Evolutionary conservation across 1,139 yeast species (phyloP), one percentile per base, ranked within the genome.

Genomic region (Geotrichum carabidarum): DNA sequence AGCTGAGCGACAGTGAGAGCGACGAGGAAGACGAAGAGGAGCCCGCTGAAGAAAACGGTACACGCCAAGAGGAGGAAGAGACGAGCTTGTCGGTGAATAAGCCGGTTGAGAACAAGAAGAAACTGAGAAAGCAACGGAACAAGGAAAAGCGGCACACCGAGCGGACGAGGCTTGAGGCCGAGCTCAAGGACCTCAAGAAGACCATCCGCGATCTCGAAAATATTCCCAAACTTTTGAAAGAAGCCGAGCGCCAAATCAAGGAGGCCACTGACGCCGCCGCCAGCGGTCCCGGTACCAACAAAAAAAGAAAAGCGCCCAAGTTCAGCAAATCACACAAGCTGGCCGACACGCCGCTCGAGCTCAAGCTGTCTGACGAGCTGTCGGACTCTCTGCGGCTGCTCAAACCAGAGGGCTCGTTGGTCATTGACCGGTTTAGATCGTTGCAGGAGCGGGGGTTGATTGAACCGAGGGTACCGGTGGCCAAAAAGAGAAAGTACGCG

Each of bases 321-420:
- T 57, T 58, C 48, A 35, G 49, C 40, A 68, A 64, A 68, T 86
- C 82, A 65, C 81, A 85, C 66, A 75, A 78, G 44, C 75, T 81
- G 30, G 71, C 81, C 57, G 84, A 83, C 54, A 79, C 79, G 44
- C 84, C 86, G 35, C 70, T 93, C 55, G 98, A 93, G 66, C 85
- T 93, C 44, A 93, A 93, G 71, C 78, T 94, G 54, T 82, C 95
- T 15, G 93, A 89, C 66, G 99, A 93, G 71, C 78, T 94, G 60
- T 82, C 86, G 34, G 94, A 87, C 63, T 87, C 95, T 32, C 76
- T 94, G 66, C 81, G 96, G 69, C 80, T 84, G 61, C 75, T 93
- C 66, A 86, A 81, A 68, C 95, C 98, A 0, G 99, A 94, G 73
- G 99, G 99, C 22, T 88, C 86, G 66, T 73, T 89, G 57, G 76